phyloP scores from a whole-genome alignment of 352 stramenopile genomes.

The Phytophthora nicotianae region DNA sequence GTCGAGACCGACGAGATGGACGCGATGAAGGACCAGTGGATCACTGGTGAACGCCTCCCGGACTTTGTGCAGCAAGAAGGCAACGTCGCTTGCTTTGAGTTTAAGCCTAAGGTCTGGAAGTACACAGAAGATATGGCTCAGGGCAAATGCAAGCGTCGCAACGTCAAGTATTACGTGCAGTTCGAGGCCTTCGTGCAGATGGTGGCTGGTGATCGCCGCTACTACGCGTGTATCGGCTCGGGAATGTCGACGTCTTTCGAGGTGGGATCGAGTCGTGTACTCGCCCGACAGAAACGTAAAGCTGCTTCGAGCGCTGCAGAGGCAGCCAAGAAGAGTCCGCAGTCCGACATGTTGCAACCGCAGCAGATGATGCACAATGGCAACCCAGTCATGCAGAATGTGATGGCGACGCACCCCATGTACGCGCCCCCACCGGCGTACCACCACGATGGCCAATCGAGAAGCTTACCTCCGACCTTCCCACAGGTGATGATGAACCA shows the following conservation, averaged over 20 bases:
- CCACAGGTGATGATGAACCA: slow-evolving; percentile 60
- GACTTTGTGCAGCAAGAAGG: slow-evolving; percentile 82
- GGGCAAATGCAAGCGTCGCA: slow-evolving; percentile 88
- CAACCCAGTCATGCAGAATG: slow-evolving; percentile 37
- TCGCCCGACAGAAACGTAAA: slow-evolving; percentile 87
- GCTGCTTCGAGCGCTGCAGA: slow-evolving; percentile 50
- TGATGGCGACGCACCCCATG: slow-evolving; percentile 39
- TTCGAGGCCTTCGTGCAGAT: slow-evolving; percentile 88
- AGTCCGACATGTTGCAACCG: slow-evolving; percentile 40
- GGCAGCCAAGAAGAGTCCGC: slow-evolving; percentile 17
- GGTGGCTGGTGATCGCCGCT: slow-evolving; percentile 69
- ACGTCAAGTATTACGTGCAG: slow-evolving; percentile 90
- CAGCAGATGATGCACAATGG: slow-evolving; percentile 39
- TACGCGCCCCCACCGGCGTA: slow-evolving; percentile 22
- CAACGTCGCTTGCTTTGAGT: slow-evolving; percentile 82
- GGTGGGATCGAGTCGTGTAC: slow-evolving; percentile 81
- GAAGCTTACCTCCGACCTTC: slow-evolving; percentile 55
- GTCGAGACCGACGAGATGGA: slow-evolving; percentile 82
- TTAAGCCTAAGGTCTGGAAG: slow-evolving; percentile 91
- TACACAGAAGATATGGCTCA: slow-evolving; percentile 90
- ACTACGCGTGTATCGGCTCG: slow-evolving; percentile 86
- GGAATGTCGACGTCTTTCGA: slow-evolving; percentile 89
- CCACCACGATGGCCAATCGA: slow-evolving; percentile 41
- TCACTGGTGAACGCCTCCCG: slow-evolving; percentile 79
- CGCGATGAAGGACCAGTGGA: slow-evolving; percentile 87